Evolutionary conservation across 257 asterid genomes (phyloP).

Genomic region (Solanum sejunctum): DNA sequence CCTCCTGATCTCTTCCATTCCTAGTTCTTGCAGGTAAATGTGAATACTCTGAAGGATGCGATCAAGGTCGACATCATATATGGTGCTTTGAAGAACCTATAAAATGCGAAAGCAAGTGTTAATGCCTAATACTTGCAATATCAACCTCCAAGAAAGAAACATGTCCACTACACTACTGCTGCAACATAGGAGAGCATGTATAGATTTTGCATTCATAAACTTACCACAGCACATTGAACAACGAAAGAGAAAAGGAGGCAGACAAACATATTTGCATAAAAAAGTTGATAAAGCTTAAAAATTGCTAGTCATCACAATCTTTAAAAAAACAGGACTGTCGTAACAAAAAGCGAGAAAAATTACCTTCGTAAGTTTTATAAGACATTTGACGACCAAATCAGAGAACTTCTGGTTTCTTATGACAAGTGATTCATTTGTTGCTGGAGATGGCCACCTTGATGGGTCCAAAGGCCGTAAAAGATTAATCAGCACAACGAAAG

Average conservation of each 20-base stretch:
- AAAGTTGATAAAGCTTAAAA: not conserved
- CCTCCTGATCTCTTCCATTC: slow-evolving; percentile 94
- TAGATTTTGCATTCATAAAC: not conserved
- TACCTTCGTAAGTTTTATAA: slow-evolving; percentile 97
- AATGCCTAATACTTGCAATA: not conserved
- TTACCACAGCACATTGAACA: not conserved
- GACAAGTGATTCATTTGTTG: slow-evolving; percentile 57
- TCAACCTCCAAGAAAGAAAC: not conserved
- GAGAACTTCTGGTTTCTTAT: slow-evolving; percentile 89
- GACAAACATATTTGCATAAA: not conserved
- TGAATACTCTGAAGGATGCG: slow-evolving; percentile 96
- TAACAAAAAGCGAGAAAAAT: not conserved
- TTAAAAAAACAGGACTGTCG: not conserved
- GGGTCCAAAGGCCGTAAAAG: slow-evolving; percentile 91
- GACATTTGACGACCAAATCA: slow-evolving; percentile 95
- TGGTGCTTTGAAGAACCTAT: slow-evolving; percentile 92
- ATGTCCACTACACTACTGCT: not conserved
- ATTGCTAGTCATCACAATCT: not conserved
- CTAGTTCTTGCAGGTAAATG: slow-evolving; percentile 84
- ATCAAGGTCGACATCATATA: slow-evolving; percentile 88
- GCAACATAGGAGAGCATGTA: not conserved
- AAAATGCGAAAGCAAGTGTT: slow-evolving; percentile 7
- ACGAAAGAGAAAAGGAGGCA: not conserved
- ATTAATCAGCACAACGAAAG: slow-evolving; percentile 85
- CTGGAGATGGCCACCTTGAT: slow-evolving; percentile 95